A percentile compares a stretch with the other conserved stretches of the same genome.
Evolutionary conservation across 208 protist genomes (phyloP).

Genomic region (Tritrichomonas musculus): DNA sequence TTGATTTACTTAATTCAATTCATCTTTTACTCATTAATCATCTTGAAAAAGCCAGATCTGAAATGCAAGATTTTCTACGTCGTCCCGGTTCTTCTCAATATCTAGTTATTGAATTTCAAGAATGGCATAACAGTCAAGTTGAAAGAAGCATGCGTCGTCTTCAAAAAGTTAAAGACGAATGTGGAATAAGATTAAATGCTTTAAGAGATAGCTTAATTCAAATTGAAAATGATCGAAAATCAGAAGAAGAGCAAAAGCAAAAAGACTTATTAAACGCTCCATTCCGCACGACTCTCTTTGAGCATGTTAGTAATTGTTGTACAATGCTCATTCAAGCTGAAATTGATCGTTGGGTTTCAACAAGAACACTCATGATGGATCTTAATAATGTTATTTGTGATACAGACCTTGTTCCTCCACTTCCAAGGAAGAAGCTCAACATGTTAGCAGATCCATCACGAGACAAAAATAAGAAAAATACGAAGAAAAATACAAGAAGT

Average conservation of each 20-base stretch:
- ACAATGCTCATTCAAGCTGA: background rate
- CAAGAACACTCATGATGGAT: background rate
- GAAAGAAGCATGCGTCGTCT: background rate
- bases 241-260: background rate
- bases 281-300: background rate
- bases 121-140: background rate
- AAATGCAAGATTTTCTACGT: background rate
- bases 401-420: background rate
- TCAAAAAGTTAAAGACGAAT: background rate
- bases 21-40: background rate
- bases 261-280: background rate
- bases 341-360: background rate
- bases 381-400: background rate
- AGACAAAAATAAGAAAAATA: background rate
- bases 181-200: background rate
- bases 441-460: background rate
- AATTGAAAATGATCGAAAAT: background rate
- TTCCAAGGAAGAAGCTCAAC: background rate
- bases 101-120: background rate
- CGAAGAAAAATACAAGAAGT: background rate
- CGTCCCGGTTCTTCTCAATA: background rate
- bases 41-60: background rate
- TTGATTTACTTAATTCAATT: background rate
- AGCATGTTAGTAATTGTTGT: background rate
- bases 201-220: background rate